Conservation (phyloP, 495 filamentous ascomycete species). For the Daldinia vernicosa region DNA sequence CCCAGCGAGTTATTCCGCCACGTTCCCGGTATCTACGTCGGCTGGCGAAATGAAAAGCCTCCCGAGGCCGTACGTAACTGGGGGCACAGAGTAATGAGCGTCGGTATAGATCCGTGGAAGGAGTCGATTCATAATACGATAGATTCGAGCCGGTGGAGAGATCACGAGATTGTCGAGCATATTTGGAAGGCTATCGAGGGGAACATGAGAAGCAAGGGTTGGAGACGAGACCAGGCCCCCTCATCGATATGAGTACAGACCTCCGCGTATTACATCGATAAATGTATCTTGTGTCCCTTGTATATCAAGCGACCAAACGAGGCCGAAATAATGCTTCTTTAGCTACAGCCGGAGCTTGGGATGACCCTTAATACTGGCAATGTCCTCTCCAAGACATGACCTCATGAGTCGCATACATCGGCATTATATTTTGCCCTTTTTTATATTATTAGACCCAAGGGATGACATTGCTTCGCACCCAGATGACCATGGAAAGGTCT, state of each 20-base stretch:
- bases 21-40: conserved; percentile 85
- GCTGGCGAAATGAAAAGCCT: conserved; percentile 85
- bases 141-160: conserved; percentile 79
- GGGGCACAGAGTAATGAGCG: conserved; percentile 81
- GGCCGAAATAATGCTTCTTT: neutral
- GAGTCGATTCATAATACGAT: conserved; percentile 57
- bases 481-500: conserved; percentile 8
- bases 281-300: neutral
- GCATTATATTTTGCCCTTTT: conserved; percentile 1
- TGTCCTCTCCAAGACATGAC: neutral
- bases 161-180: conserved; percentile 90
- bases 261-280: neutral
- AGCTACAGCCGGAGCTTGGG: neutral
- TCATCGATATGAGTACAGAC: conserved; percentile 49
- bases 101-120: conserved; percentile 81
- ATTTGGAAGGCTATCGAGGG: conserved; percentile 93
- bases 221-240: conserved; percentile 73
- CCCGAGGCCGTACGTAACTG: conserved; percentile 81
- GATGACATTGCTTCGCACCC: conserved; percentile 2
- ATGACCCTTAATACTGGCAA: neutral
- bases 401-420: neutral
- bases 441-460: conserved; percentile 22
- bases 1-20: conserved; percentile 90
- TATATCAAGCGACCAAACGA: neutral
- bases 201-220: conserved; percentile 85